phyloP scores from a whole-genome alignment of 2,329 filamentous ascomycete species.

The Venturia oleaginea region DNA sequence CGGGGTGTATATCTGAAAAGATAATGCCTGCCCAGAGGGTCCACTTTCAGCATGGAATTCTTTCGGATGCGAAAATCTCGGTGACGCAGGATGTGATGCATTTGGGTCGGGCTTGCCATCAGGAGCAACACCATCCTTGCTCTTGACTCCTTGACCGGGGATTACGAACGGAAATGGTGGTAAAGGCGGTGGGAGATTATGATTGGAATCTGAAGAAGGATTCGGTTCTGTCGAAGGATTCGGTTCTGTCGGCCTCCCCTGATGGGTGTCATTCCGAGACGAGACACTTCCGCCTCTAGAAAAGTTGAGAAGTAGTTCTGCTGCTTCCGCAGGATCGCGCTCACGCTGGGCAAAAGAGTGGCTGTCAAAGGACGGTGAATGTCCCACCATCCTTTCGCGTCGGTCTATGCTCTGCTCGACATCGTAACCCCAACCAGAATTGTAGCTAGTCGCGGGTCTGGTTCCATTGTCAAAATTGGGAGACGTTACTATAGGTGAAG shows the following conservation, averaged over 20 bases:
- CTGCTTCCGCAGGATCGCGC: slow-evolving; percentile 5
- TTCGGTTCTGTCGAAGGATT: slow-evolving; percentile 1
- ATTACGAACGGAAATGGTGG: slow-evolving; percentile 7
- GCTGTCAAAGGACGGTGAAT: neutral
- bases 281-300: slow-evolving; percentile 10
- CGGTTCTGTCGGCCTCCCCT: neutral
- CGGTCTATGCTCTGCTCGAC: slow-evolving; percentile 30
- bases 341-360: neutral
- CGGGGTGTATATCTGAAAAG: slow-evolving; percentile 30
- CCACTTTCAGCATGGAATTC: slow-evolving; percentile 17
- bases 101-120: neutral
- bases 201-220: neutral
- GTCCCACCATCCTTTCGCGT: slow-evolving; percentile 16
- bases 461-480: slow-evolving; percentile 17
- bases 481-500: slow-evolving; percentile 33
- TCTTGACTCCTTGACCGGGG: neutral
- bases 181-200: neutral
- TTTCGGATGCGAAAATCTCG: neutral
- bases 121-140: neutral
- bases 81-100: neutral
- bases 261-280: neutral
- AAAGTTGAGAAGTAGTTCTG: slow-evolving; percentile 13
- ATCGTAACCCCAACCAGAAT: slow-evolving; percentile 27
- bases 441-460: slow-evolving; percentile 41
- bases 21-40: slow-evolving; percentile 14